Base-by-base conservation (phyloP, 2,329 filamentous ascomycete genomes). In the Rutstroemia sp. region DNA sequence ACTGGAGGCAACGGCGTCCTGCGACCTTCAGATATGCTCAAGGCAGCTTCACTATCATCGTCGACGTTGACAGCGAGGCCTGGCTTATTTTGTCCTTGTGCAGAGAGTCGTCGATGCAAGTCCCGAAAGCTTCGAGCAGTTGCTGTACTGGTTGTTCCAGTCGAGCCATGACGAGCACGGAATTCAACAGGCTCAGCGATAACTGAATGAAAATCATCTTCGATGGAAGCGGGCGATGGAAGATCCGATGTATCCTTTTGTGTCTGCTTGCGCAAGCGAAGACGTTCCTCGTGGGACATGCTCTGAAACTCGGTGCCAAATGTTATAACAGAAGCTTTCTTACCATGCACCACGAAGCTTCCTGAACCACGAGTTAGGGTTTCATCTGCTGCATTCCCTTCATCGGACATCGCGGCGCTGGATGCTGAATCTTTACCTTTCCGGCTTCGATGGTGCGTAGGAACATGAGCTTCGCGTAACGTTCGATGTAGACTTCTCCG, bases 241-340 rank as follows among this genome's bases (percentile, higher is more conserved):
- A 47, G 12, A 6, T 60, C 62, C 8, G 57, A 67, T 30, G 75
- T 74, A 46, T 73, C 70, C 47, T 72, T 73, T 48, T 76, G 73
- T 5, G 74, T 70, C 45, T 75, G 72, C 62, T 80, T 88, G 54
- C 84, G 79, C 49, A 85, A 75, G 57, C 84, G 81, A 44, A 89
- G 73, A 39, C 86, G 83, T 66, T 92, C 87, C 59, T 92, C 88
- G 0, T 83, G 79, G 0, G 86, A 80, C 72, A 92, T 82, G 58
- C 81, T 86, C 66, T 92, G 86, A 75, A 96, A 85, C 64, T 96
- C 92, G n/a, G 86, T 84, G 8, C 92, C 91, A 69, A 99, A 95
- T n/a, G 89, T 95, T 63, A 99, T 89, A 56, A 99, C 89, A 1
- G 91, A 96, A 2, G 94, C 94, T 72, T 99, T 97, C 76, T 97